A percentile compares a stretch with the other conserved stretches of the same genome.
These are phyloP conservation scores for Alternaria arborescens DNA, from an alignment of 2,329 filamentous ascomycete genomes.

Conservation along the genomic window DNA sequence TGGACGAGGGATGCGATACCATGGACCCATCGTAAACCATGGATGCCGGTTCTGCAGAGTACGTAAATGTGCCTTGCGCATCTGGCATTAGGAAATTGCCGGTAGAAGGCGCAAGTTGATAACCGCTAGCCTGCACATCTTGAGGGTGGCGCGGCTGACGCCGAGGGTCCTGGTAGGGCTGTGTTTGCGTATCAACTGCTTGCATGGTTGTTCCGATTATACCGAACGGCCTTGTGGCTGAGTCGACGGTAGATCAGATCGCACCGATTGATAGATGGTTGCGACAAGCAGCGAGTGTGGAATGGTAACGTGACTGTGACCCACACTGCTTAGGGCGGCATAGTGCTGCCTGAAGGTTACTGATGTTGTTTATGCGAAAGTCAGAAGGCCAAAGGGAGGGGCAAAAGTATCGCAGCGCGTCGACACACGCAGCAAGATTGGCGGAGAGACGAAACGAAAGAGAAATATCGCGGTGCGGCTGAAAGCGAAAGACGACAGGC, in stretches of 20 bases:
- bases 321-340: constrained; percentile 41
- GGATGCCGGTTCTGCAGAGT: constrained; percentile 46
- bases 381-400: constrained; percentile 22
- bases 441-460: constrained; percentile 24
- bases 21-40: constrained; percentile 46
- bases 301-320: constrained; percentile 42
- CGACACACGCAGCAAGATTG: constrained; percentile 21
- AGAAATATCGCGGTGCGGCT: constrained; percentile 35
- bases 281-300: constrained; percentile 20
- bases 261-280: constrained; percentile 19
- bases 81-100: constrained; percentile 42
- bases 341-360: constrained; percentile 43
- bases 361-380: constrained; percentile 26
- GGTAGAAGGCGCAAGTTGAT: constrained; percentile 28
- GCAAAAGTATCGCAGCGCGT: constrained; percentile 25
- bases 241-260: constrained; percentile 23
- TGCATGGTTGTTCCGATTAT: constrained; percentile 36
- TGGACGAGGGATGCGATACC: constrained; percentile 31
- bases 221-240: constrained; percentile 31
- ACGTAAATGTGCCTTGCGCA: constrained; percentile 46
- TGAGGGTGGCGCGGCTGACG: constrained; percentile 48
- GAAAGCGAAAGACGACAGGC: constrained; percentile 35
- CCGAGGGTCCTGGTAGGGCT: constrained; percentile 45
- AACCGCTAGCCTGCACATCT: constrained; percentile 40
- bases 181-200: constrained; percentile 44